Evolutionary conservation across 306 rosid species (phyloP).

Genomic region (Argentina anserina): DNA sequence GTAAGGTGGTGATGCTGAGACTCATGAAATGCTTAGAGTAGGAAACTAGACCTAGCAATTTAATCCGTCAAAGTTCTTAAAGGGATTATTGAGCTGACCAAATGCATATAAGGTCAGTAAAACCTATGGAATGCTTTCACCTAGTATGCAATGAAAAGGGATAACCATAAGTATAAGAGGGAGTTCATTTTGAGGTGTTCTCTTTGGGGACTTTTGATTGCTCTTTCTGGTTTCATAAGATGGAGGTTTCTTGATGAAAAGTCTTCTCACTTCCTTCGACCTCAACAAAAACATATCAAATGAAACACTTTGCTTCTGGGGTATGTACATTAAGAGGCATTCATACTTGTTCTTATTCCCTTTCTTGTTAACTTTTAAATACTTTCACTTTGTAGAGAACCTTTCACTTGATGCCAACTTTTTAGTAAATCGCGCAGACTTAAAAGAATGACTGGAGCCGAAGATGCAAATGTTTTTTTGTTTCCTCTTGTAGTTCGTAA

Average conservation of each 20-base stretch:
- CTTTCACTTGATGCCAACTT: background rate
- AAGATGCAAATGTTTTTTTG: background rate
- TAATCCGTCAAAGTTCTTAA: background rate
- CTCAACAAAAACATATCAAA: background rate
- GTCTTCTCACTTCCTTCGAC: background rate
- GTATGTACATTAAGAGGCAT: background rate
- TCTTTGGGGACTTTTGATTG: background rate
- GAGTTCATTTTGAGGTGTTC: background rate
- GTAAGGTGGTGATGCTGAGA: background rate
- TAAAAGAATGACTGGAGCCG: background rate
- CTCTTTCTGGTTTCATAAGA: constrained; percentile 2
- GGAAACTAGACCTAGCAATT: background rate
- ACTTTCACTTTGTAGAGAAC: background rate
- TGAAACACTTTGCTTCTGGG: background rate
- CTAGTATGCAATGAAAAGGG: background rate
- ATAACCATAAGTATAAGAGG: background rate
- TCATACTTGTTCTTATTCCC: background rate
- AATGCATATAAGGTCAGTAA: background rate
- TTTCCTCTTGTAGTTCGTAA: background rate
- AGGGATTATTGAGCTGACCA: background rate
- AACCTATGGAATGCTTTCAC: background rate
- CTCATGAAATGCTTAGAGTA: background rate
- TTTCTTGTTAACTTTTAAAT: background rate
- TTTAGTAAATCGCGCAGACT: background rate
- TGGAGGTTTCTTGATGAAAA: background rate